Base-by-base conservation (phyloP, 208 protist species). In the Leptomonas pyrrhocoris region DNA sequence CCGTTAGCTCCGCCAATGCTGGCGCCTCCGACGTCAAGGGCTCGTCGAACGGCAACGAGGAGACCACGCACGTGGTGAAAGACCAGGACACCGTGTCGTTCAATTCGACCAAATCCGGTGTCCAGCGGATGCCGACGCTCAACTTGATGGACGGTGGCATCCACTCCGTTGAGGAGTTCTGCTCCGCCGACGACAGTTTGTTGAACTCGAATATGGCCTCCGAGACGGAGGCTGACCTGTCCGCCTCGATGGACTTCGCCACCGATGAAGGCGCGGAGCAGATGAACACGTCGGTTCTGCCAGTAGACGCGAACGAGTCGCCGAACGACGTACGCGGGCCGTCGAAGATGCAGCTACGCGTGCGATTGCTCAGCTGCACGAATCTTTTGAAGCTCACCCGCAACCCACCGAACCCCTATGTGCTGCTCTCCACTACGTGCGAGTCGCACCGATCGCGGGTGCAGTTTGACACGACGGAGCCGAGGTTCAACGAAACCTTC, bases 71-170 rank as follows among this genome's bases (percentile, higher is more conserved):
- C 58, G 16, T 62, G 11, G 51, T 53, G 31, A 21, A 15, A 4
- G 54, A 51, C 23, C 27, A n/a, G 46, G 72, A 77, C 38, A 50
- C 49, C 15, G 40, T 46, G 7, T 49, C 58, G 8, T 70, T 50
- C 18, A 72, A 63, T 30, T 57, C 64, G 4, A 56, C n/a, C 25
- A 15, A 46, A 28, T 62, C 63, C 2, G 11, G 23, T 6, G 16
- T 15, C 13, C 15, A 4, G n/a, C 31, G 40, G 16, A 23, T 54
- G 40, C 83, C 67, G 19, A 78, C 81, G 23, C 27, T 85, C 30
- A 91, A 91, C 64, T 58, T 94, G 42, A 91, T 94, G 79, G 83
- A 94, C 50, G 72, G 79, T 6, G 63, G 79, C 61, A 86, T 89
- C 56, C 45, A 72, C 49, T 81, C 74, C 50, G 65, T 84, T 13